phyloP scores from a whole-genome alignment of 441 rosid genomes.

The Gossypium gossypioides region DNA sequence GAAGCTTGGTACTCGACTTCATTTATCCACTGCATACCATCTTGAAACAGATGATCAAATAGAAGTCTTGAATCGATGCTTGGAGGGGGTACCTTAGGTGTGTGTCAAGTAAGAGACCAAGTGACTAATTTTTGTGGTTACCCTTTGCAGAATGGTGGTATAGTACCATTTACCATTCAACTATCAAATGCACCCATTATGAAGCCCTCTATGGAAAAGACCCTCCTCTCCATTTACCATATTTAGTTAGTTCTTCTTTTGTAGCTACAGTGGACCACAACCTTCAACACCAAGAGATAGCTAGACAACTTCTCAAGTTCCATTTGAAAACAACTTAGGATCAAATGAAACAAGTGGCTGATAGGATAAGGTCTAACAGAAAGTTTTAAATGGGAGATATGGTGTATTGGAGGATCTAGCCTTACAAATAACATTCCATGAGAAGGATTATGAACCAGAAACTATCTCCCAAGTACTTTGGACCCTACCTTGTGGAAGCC shows the following conservation, averaged over 20 bases:
- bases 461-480: too few species aligned
- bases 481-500: too few species aligned
- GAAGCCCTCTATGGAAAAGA: background rate
- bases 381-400: too few species aligned
- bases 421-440: too few species aligned
- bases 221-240: background rate
- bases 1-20: background rate
- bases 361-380: too few species aligned
- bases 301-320: too few species aligned
- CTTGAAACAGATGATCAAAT: background rate
- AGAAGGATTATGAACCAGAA: too few species aligned
- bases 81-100: background rate
- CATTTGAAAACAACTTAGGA: too few species aligned
- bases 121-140: background rate
- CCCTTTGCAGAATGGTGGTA: background rate
- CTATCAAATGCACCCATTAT: background rate
- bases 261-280: background rate
- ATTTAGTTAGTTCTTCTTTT: background rate
- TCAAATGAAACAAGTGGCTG: too few species aligned
- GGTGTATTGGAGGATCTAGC: too few species aligned
- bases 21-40: background rate
- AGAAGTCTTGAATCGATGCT: background rate
- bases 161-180: background rate
- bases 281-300: background rate
- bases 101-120: background rate